Evolutionary conservation across 2,329 filamentous ascomycete species (phyloP).

Genomic region (Cyclaneusma minus): DNA sequence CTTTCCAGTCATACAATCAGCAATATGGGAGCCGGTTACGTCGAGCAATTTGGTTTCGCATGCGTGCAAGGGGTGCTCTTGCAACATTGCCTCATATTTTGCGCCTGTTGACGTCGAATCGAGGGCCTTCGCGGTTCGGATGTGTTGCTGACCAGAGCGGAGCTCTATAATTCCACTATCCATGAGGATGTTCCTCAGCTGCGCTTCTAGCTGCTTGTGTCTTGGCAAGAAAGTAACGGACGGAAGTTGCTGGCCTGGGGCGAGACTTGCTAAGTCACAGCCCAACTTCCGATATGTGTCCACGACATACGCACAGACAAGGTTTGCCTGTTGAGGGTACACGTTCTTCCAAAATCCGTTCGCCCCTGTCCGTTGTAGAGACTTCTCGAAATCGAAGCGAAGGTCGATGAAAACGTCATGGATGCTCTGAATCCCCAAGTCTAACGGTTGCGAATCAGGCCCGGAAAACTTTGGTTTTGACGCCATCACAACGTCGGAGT

Average conservation of each 20-base stretch:
- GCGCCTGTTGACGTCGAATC: slow-evolving; percentile 1
- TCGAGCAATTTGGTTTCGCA: slow-evolving; percentile 5
- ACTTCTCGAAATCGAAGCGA: background rate
- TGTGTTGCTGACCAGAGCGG: background rate
- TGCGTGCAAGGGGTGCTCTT: slow-evolving; percentile 17
- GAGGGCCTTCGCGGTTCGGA: slow-evolving; percentile 4
- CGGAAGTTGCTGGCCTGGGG: slow-evolving; percentile 8
- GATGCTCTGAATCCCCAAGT: too few relatives aligned
- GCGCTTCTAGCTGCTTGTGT: slow-evolving; percentile 12
- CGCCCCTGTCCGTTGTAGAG: slow-evolving; percentile 1
- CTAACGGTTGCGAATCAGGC: too few relatives aligned
- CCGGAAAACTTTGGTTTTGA: too few relatives aligned
- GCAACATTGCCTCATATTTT: slow-evolving; percentile 12
- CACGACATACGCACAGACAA: slow-evolving; percentile 16
- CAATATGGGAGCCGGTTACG: slow-evolving; percentile 5
- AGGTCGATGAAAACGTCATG: background rate
- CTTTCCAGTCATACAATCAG: slow-evolving; percentile 6
- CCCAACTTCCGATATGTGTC: slow-evolving; percentile 15
- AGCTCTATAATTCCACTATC: slow-evolving; percentile 9
- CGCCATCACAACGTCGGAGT: too few relatives aligned
- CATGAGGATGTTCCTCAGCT: slow-evolving; percentile 12
- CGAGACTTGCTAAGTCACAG: slow-evolving; percentile 8
- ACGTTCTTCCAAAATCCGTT: slow-evolving; percentile 11
- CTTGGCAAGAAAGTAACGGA: slow-evolving; percentile 7
- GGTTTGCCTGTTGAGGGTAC: slow-evolving; percentile 11